These are phyloP conservation scores for Vitis cinerea DNA, from an alignment of 164 flowering plant genomes.

Conservation along the genomic window DNA sequence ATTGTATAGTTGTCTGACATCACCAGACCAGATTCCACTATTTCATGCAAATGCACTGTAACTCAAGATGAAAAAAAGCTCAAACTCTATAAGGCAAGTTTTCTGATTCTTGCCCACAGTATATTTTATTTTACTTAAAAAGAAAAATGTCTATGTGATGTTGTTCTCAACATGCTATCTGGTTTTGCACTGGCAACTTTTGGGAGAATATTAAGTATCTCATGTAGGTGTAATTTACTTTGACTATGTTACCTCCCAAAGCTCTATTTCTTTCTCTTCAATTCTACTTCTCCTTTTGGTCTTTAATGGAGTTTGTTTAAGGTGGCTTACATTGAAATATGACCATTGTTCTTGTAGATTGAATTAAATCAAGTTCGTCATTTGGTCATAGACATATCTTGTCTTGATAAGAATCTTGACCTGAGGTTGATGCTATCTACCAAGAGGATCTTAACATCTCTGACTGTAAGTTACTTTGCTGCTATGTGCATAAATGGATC, in stretches of 20 bases:
- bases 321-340: neutral
- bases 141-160: neutral
- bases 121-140: neutral
- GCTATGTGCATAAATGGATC: neutral
- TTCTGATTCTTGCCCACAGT: neutral
- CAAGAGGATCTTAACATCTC: slow-evolving; percentile 31
- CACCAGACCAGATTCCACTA: slow-evolving; percentile 28
- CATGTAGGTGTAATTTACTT: neutral
- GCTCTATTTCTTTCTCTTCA: neutral
- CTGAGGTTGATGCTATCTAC: slow-evolving; percentile 51
- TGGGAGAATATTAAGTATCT: neutral
- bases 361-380: slow-evolving; percentile 52
- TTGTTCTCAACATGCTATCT: neutral
- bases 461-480: slow-evolving; percentile 20
- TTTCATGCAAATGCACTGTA: slow-evolving; percentile 58
- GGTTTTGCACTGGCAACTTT: neutral
- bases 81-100: slow-evolving; percentile 45
- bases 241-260: neutral
- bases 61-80: slow-evolving; percentile 29
- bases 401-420: slow-evolving; percentile 51
- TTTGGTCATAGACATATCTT: slow-evolving; percentile 50
- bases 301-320: neutral
- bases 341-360: slow-evolving; percentile 30
- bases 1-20: slow-evolving; percentile 44
- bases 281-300: neutral